Percentiles rank a stretch among this genome's conserved stretches.
These are phyloP conservation scores for Anisodus acutangulus DNA, from an alignment of 257 asterid genomes.

Conservation along the genomic window DNA sequence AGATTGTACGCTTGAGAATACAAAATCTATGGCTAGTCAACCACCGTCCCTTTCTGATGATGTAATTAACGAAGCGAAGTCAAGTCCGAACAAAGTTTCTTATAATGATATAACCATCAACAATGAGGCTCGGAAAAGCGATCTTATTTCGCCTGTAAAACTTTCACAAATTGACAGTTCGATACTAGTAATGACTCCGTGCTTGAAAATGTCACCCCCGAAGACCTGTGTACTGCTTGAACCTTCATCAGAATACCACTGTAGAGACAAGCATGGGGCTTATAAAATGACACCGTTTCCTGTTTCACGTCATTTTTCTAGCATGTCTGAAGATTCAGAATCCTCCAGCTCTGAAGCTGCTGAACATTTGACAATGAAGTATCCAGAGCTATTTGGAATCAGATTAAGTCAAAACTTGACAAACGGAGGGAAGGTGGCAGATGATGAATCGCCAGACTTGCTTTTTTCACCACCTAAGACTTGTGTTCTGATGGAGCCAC, in stretches of 20 bases:
- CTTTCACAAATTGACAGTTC: slow-evolving; percentile 44
- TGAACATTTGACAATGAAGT: slow-evolving; percentile 52
- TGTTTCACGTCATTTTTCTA: slow-evolving; percentile 38
- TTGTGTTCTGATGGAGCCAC: slow-evolving; percentile 76
- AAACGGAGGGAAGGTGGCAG: slow-evolving; percentile 48
- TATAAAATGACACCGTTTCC: slow-evolving; percentile 69
- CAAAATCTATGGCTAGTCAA: slow-evolving; percentile 30
- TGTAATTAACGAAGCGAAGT: slow-evolving; percentile 29
- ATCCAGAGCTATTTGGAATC: slow-evolving; percentile 72
- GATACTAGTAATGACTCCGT: slow-evolving; percentile 69
- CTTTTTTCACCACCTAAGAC: slow-evolving; percentile 88
- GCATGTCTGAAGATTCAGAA: slow-evolving; percentile 61
- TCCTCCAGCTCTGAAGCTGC: slow-evolving; percentile 52
- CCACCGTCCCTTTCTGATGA: slow-evolving; percentile 33
- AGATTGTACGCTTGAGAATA: slow-evolving; percentile 38
- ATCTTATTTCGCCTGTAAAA: slow-evolving; percentile 51
- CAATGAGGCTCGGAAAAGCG: slow-evolving; percentile 36
- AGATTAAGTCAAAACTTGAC: slow-evolving; percentile 41
- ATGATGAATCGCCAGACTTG: slow-evolving; percentile 79
- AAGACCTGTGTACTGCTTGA: slow-evolving; percentile 86
- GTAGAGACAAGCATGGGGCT: slow-evolving; percentile 46
- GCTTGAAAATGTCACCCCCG: slow-evolving; percentile 81
- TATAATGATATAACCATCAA: slow-evolving; percentile 33
- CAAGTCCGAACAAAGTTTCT: slow-evolving; percentile 42
- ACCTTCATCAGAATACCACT: slow-evolving; percentile 58